Base-by-base conservation (phyloP, 805 yeast genomes). In the Hanseniaspora occidentalis region DNA sequence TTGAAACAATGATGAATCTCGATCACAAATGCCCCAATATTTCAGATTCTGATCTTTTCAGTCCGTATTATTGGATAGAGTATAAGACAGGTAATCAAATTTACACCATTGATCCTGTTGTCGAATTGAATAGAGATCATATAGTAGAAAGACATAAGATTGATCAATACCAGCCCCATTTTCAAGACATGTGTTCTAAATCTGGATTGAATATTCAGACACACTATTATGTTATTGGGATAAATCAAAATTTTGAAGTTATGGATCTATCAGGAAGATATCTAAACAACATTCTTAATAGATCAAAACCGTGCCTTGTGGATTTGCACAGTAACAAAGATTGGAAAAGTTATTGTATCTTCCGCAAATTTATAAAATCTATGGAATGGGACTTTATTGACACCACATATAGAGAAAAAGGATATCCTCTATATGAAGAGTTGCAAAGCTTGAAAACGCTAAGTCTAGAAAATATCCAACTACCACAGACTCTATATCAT, bases 11-110 rank as follows among this genome's bases (percentile, higher is more conserved):
- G 7, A 31, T 31, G 14, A 29, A 40, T 10, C 40, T 38, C 5
- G 16, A 35, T n/a, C 43, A 46, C 9, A 26, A 36, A 25, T 49
- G 51, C 2, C 53, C 50, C 7, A 52, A 54, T 31, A 41, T 31
- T 33, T 52, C 43, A 45, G 58, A 54, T 44, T 39, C 54, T 3
- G 58, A 54, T 37, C 38, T 52, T 13, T 35, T 53, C 8, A 39
- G 45, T n/a, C 58, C 58, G 6, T 40, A 44, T 44, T 51, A 52
- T 38, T 54, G 58, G 58, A 43, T 54, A 19, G 57, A 54, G 34
- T 29, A 51, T 9, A 31, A 41, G 5, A 31, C 41, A 18, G 14
- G 36, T 8, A 25, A 35, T 21, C 39, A 44, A 13, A 11, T 49
- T 3, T 50, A 46, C 34, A 44, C 50, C 3, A 46, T 54, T 18